Evolutionary conservation across 2,329 filamentous ascomycete species (phyloP).

Genomic region (Aspergillus ochraceus): DNA sequence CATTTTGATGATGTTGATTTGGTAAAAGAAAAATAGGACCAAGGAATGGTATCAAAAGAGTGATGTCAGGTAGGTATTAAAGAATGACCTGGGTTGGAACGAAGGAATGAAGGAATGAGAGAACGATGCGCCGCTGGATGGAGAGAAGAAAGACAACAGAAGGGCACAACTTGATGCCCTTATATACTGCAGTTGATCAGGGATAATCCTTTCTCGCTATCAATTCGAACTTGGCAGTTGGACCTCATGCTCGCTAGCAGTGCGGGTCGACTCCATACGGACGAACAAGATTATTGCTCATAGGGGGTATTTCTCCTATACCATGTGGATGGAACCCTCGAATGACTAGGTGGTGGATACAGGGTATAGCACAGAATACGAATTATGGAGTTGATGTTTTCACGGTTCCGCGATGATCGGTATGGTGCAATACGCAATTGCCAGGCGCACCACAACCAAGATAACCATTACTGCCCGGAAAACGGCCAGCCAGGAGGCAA

Average conservation of each 20-base stretch:
- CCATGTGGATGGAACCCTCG: neutral
- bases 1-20: conserved; percentile 20
- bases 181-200: conserved; percentile 14
- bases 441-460: neutral
- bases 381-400: neutral
- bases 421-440: neutral
- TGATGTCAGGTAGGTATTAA: conserved; percentile 7
- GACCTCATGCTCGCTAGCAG: neutral
- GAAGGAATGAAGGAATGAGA: conserved; percentile 11
- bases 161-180: conserved; percentile 1
- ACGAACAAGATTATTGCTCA: neutral
- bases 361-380: neutral
- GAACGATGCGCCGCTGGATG: conserved; percentile 13
- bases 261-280: conserved; percentile 3
- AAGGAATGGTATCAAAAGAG: conserved; percentile 7
- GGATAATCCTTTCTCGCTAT: neutral
- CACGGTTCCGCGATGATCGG: neutral
- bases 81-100: conserved; percentile 23
- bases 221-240: neutral
- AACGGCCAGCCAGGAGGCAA: neutral
- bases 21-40: conserved; percentile 3
- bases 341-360: conserved; percentile 9
- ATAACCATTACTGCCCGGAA: neutral
- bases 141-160: conserved; percentile 3
- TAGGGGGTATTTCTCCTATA: neutral